These are phyloP conservation scores for Letharia lupina DNA, from an alignment of 495 filamentous ascomycete genomes.

Conservation along the genomic window DNA sequence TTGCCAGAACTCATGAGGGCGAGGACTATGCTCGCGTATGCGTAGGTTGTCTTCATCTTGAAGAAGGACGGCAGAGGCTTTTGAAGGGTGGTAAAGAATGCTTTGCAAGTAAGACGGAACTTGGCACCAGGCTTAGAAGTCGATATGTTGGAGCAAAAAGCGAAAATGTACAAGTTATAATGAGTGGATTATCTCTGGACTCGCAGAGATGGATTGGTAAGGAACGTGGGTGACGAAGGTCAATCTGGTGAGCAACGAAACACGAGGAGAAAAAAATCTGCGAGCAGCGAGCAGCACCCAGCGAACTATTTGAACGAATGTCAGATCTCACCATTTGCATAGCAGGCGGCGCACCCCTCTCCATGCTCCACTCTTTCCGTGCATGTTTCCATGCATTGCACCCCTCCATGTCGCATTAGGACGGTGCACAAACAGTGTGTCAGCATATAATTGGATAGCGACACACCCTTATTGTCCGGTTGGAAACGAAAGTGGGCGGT, in stretches of 20 bases:
- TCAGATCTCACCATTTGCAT: background rate
- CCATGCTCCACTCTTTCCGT: background rate
- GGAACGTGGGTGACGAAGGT: background rate
- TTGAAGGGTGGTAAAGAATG: background rate
- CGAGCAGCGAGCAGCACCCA: background rate
- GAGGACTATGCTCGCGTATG: constrained; percentile 4
- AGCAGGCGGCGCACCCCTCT: background rate
- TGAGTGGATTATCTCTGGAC: background rate
- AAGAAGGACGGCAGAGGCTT: too few species aligned
- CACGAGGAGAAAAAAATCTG: background rate
- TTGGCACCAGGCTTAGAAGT: constrained; percentile 1
- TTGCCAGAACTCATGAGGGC: background rate
- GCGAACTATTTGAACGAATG: background rate
- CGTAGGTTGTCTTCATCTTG: background rate
- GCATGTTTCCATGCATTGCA: background rate
- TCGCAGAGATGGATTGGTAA: background rate
- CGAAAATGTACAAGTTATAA: background rate
- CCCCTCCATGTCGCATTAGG: background rate
- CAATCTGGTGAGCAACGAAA: background rate
- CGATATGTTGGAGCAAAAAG: background rate
- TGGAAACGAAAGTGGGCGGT: background rate
- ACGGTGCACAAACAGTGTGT: background rate
- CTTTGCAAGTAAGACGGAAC: background rate
- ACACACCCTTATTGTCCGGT: background rate
- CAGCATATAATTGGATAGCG: background rate